Conservation (phyloP, 805 yeast species). For the Hanseniaspora valbyensis region DNA sequence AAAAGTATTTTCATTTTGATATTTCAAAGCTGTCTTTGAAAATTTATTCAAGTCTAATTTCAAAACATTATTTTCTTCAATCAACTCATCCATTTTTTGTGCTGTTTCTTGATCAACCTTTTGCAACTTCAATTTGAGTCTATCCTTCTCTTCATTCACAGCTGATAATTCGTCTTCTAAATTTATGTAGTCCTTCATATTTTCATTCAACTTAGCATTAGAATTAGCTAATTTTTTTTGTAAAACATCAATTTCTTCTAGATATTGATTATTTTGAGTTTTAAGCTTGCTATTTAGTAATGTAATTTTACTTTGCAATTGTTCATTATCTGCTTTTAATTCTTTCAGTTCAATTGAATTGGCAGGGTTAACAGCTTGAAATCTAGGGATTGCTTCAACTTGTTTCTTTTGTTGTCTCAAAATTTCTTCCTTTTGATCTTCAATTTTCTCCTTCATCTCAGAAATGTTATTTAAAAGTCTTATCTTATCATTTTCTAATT, state of each 20-base stretch:
- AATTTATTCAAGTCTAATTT: slow-evolving; percentile 26
- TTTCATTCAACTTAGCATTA: neutral
- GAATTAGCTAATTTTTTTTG: neutral
- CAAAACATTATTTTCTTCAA: slow-evolving; percentile 22
- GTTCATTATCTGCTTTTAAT: slow-evolving; percentile 1
- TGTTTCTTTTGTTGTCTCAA: neutral
- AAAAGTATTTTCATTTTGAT: slow-evolving; percentile 22
- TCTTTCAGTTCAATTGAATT: neutral
- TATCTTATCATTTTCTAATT: neutral
- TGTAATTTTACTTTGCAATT: neutral
- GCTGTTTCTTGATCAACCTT: slow-evolving; percentile 12
- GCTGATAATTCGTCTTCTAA: slow-evolving; percentile 17
- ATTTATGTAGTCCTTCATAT: neutral
- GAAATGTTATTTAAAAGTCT: neutral
- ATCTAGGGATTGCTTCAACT: neutral
- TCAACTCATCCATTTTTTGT: neutral
- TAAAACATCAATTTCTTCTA: slow-evolving; percentile 1
- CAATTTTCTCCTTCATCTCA: neutral
- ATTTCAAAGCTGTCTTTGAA: slow-evolving; percentile 26
- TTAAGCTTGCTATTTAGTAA: neutral
- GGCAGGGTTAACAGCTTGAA: neutral
- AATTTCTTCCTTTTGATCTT: neutral
- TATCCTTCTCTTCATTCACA: slow-evolving; percentile 16
- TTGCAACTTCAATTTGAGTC: slow-evolving; percentile 16
- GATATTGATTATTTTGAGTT: neutral